Percentiles rank a stretch among this genome's conserved stretches.
phyloP scores from a whole-genome alignment of 2,329 filamentous ascomycete genomes.

The Harringtonia lauricola region DNA sequence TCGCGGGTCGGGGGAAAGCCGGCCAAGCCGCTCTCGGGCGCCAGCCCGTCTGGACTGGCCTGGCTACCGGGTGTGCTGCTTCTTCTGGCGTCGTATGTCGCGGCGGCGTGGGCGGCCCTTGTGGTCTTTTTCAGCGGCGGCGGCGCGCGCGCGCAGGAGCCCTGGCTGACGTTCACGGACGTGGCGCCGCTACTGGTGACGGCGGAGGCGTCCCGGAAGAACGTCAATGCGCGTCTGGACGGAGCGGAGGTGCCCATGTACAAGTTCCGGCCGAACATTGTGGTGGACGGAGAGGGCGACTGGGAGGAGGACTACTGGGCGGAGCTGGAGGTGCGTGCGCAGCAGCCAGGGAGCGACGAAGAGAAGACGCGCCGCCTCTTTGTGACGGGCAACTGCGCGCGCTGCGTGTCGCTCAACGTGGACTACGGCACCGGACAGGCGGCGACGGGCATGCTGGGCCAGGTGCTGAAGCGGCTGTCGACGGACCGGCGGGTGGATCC shows the following conservation, averaged over 20 bases:
- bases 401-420: constrained; percentile 61
- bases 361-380: constrained; percentile 26
- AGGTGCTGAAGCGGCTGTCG: constrained; percentile 58
- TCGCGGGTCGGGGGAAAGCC: constrained; percentile 5
- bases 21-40: not conserved
- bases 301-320: constrained; percentile 69
- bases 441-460: constrained; percentile 44
- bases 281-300: constrained; percentile 46
- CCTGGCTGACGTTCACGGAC: constrained; percentile 30
- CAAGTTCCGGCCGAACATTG: constrained; percentile 65
- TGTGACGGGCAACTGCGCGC: constrained; percentile 58
- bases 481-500: constrained; percentile 58
- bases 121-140: not conserved
- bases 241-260: constrained; percentile 45
- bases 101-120: constrained; percentile 2
- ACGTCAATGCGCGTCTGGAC: constrained; percentile 48
- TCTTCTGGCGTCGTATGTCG: constrained; percentile 21
- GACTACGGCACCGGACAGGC: constrained; percentile 55
- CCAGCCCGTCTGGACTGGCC: not conserved
- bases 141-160: not conserved
- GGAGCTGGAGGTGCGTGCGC: constrained; percentile 38
- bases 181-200: constrained; percentile 65
- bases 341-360: constrained; percentile 19
- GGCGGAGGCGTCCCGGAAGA: constrained; percentile 56
- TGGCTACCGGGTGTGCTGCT: constrained; percentile 18